Evolutionary conservation across 2,329 filamentous ascomycete species (phyloP).

Genomic region (Fusarium tupiense): DNA sequence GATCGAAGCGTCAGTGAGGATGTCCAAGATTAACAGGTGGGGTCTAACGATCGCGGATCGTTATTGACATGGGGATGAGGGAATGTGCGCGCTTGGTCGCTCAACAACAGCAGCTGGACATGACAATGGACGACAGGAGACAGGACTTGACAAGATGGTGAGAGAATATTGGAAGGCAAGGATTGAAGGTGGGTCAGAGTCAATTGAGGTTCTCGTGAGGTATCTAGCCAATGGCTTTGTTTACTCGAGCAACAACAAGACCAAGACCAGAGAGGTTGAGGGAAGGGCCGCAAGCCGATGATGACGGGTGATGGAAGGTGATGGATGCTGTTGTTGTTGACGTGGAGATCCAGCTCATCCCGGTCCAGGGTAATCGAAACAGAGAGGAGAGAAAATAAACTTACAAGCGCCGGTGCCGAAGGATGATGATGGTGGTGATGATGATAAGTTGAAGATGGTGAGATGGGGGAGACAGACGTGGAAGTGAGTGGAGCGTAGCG

Average conservation of each 20-base stretch:
- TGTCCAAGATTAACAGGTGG: conserved; percentile 8
- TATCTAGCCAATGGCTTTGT: conserved; percentile 51
- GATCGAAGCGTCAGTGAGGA: conserved; percentile 28
- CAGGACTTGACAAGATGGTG: conserved; percentile 22
- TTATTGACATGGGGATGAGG: conserved; percentile 26
- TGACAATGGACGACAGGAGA: not conserved
- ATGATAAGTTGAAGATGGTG: conserved; percentile 37
- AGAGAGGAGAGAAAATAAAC: conserved; percentile 9
- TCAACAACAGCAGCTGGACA: conserved; percentile 20
- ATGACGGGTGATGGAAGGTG: conserved; percentile 15
- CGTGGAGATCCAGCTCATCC: not conserved
- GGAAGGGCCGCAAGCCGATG: conserved; percentile 9
- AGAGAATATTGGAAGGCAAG: conserved; percentile 10
- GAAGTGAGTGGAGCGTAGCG: conserved; percentile 34
- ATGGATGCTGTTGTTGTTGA: conserved; percentile 15
- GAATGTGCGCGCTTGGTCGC: conserved; percentile 21
- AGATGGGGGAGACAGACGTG: conserved; percentile 38
- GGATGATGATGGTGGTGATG: conserved; percentile 22
- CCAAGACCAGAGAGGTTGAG: conserved; percentile 6
- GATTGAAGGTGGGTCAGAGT: conserved; percentile 31
- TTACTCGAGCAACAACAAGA: conserved; percentile 42
- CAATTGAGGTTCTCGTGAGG: conserved; percentile 45
- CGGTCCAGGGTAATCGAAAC: conserved; percentile 29
- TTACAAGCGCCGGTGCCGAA: conserved; percentile 37
- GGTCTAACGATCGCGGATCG: conserved; percentile 5